Conservation (phyloP, 257 asterid genomes). For the Misopates orontium region DNA sequence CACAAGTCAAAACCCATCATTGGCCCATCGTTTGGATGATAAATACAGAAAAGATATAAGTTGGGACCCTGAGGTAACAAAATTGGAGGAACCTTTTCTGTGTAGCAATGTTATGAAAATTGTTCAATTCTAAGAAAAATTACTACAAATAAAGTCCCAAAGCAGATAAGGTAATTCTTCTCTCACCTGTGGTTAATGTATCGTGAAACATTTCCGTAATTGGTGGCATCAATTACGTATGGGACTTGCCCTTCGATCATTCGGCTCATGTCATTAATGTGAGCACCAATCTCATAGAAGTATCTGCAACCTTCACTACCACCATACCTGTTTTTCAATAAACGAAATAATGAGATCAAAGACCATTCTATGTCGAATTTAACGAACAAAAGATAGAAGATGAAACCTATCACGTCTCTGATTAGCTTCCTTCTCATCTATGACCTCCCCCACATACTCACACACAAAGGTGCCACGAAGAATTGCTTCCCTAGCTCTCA, state of each 20-base stretch:
- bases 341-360: slow-evolving; percentile 21
- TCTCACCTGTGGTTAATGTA: slow-evolving; percentile 94
- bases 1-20: background rate
- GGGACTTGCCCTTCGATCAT: slow-evolving; percentile 75
- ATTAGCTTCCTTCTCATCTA: slow-evolving; percentile 77
- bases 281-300: slow-evolving; percentile 71
- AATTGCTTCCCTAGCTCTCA: slow-evolving; percentile 83
- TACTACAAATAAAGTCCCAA: background rate
- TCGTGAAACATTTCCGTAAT: slow-evolving; percentile 90
- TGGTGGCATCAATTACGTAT: slow-evolving; percentile 80
- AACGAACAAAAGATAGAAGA: slow-evolving; percentile 1
- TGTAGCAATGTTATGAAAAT: slow-evolving; percentile 2
- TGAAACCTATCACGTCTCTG: slow-evolving; percentile 75
- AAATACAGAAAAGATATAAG: background rate
- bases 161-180: slow-evolving; percentile 2
- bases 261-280: slow-evolving; percentile 78
- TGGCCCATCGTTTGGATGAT: background rate
- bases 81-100: background rate
- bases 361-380: background rate
- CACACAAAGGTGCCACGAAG: slow-evolving; percentile 90
- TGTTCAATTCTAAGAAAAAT: slow-evolving; percentile 7
- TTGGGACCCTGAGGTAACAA: background rate
- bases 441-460: slow-evolving; percentile 92
- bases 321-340: slow-evolving; percentile 48
- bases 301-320: slow-evolving; percentile 61